Conservation (phyloP, 805 yeast species). For the Cephaloascus albidus region DNA sequence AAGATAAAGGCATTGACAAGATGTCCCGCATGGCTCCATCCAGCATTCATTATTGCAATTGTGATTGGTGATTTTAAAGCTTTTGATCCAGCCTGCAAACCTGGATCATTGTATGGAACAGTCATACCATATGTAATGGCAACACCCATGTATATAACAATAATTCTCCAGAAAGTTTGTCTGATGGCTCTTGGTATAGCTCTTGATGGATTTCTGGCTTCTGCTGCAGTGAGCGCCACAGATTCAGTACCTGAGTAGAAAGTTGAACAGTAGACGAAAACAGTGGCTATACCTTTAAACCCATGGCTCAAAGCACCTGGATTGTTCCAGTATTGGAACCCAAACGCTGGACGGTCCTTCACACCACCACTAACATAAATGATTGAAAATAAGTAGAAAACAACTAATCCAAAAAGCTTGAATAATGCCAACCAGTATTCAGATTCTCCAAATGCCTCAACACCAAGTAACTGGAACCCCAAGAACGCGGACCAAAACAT, state of each 20-base stretch:
- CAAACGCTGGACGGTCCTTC: slow-evolving; percentile 24
- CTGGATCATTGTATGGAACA: slow-evolving; percentile 46
- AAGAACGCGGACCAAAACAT: slow-evolving; percentile 44
- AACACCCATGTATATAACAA: slow-evolving; percentile 42
- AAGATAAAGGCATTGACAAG: slow-evolving; percentile 55
- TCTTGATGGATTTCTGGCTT: slow-evolving; percentile 46
- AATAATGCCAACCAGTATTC: slow-evolving; percentile 44
- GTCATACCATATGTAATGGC: slow-evolving; percentile 51
- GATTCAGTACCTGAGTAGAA: slow-evolving; percentile 52
- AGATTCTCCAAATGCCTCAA: slow-evolving; percentile 45
- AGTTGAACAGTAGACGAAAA: slow-evolving; percentile 51
- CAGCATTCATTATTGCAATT: slow-evolving; percentile 37
- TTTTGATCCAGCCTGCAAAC: slow-evolving; percentile 22
- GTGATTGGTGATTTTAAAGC: slow-evolving; percentile 41
- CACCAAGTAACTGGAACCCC: slow-evolving; percentile 40
- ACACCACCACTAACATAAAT: slow-evolving; percentile 36
- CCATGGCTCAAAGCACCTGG: slow-evolving; percentile 36
- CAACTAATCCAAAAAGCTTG: slow-evolving; percentile 36
- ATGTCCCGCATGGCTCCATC: slow-evolving; percentile 43
- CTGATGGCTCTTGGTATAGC: slow-evolving; percentile 51
- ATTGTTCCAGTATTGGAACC: slow-evolving; percentile 31
- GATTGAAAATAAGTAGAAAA: slow-evolving; percentile 43
- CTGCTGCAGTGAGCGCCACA: slow-evolving; percentile 53
- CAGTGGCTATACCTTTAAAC: slow-evolving; percentile 45
- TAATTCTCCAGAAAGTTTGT: slow-evolving; percentile 45